These are phyloP conservation scores for Halophytophthora polymorphica DNA, from an alignment of 352 stramenopile species.

Conservation along the genomic window DNA sequence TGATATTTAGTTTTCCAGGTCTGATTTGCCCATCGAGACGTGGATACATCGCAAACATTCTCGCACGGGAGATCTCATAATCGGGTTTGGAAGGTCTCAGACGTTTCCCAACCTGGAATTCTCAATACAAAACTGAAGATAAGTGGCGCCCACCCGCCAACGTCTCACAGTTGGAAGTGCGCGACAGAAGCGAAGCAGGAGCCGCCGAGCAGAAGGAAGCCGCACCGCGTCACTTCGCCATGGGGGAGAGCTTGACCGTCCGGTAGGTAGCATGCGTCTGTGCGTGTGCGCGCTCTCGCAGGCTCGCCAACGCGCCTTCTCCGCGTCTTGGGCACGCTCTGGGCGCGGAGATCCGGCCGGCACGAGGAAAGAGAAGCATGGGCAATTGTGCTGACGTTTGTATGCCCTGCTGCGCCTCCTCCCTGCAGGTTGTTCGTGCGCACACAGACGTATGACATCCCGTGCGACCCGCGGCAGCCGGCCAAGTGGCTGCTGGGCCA, in stretches of 20 bases:
- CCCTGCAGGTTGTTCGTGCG: constrained; percentile 59
- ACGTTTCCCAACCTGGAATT: no score
- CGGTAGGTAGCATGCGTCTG: constrained; percentile 25
- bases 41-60: no score
- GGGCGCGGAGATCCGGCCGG: background rate
- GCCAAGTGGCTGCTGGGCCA: constrained; percentile 75
- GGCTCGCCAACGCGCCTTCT: background rate
- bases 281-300: no score
- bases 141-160: no score
- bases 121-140: no score
- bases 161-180: no score
- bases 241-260: constrained; percentile 49
- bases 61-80: no score
- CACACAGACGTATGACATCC: constrained; percentile 83
- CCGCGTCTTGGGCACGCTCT: background rate
- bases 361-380: constrained; percentile 2
- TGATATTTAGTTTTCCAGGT: no score
- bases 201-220: no score
- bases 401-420: background rate
- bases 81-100: no score
- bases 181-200: no score
- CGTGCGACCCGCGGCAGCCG: constrained; percentile 66
- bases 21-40: no score
- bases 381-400: background rate
- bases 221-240: constrained; percentile 3